Conservation (phyloP, 306 rosid species). For the Spatholobus suberectus region DNA sequence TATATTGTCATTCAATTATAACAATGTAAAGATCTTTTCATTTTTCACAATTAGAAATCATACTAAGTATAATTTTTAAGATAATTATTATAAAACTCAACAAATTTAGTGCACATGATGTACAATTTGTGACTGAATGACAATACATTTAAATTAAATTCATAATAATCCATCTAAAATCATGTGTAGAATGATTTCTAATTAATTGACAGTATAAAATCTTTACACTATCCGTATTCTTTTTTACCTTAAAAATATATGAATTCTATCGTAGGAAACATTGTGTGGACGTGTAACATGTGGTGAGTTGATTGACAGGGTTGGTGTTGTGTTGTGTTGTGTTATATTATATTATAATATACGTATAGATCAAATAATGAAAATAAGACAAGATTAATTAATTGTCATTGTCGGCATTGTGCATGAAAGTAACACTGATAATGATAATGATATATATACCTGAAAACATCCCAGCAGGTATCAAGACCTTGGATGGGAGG, state of each 20-base stretch:
- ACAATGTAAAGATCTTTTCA: too few species aligned
- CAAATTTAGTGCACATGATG: too few species aligned
- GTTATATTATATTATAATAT: background rate
- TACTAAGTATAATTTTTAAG: background rate
- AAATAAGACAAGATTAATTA: background rate
- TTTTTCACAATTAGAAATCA: background rate
- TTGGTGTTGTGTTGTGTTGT: background rate
- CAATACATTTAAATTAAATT: too few species aligned
- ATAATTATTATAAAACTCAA: background rate
- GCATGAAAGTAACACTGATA: background rate
- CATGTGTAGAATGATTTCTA: background rate
- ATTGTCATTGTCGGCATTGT: too few species aligned
- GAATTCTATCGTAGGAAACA: background rate
- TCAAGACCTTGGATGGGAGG: constrained; percentile 63
- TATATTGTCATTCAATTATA: too few species aligned
- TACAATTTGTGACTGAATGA: too few species aligned
- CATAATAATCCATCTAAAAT: too few species aligned
- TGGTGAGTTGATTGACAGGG: background rate
- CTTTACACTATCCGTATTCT: background rate
- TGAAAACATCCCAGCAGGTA: constrained; percentile 81
- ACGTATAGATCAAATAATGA: background rate
- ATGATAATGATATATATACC: constrained; percentile 42
- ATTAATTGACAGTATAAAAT: too few species aligned
- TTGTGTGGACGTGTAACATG: background rate
- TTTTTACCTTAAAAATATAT: background rate